Evolutionary conservation across 225 moss, liverwort and hornwort species (phyloP).

Genomic region (Asterella californica): DNA sequence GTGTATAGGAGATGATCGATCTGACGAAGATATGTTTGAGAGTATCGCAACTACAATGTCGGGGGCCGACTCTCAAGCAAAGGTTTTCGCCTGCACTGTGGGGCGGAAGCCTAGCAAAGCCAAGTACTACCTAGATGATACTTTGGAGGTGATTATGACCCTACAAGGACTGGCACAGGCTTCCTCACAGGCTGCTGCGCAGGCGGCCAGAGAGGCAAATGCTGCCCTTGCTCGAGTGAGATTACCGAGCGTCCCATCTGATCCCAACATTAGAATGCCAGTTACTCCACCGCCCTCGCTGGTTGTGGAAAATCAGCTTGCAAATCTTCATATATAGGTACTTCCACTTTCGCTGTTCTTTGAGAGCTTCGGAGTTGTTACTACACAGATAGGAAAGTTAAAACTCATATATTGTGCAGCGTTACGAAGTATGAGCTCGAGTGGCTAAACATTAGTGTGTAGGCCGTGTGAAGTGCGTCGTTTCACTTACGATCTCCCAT

Average conservation of each 20-base stretch:
- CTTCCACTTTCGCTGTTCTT: not conserved
- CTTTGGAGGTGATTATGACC: constrained; percentile 56
- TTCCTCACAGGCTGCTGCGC: constrained; percentile 39
- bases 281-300: constrained; percentile 31
- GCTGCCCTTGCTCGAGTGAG: constrained; percentile 7
- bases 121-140: constrained; percentile 57
- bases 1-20: constrained; percentile 58
- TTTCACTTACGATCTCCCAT: not conserved
- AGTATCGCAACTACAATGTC: constrained; percentile 47
- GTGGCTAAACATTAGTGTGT: not conserved
- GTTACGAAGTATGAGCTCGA: not conserved
- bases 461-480: not conserved
- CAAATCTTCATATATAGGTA: constrained; percentile 29
- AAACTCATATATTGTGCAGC: not conserved
- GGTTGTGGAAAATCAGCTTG: constrained; percentile 35
- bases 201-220: constrained; percentile 13
- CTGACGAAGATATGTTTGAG: constrained; percentile 66
- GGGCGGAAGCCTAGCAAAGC: constrained; percentile 59
- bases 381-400: not conserved
- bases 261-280: constrained; percentile 31
- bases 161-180: constrained; percentile 50
- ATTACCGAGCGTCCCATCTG: constrained; percentile 23
- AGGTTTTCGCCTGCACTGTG: constrained; percentile 57
- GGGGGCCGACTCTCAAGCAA: constrained; percentile 43
- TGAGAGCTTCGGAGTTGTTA: not conserved